Evolutionary conservation across 371 early-diverging fungal species (phyloP), one percentile per base, ranked within the genome.

Genomic region (Mucor lusitanicus): DNA sequence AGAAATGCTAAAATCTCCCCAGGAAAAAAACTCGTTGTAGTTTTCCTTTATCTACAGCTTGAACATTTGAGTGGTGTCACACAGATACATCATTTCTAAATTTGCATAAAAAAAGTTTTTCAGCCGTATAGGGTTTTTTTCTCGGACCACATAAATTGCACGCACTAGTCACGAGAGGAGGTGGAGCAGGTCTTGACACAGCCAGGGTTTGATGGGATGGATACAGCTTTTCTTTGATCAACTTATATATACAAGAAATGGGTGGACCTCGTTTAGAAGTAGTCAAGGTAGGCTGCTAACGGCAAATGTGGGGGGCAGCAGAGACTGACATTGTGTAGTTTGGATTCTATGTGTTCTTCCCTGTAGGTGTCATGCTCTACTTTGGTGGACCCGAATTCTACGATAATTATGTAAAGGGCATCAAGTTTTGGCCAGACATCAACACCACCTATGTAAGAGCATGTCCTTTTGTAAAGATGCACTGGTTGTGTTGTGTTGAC

Each of bases 341-440:
- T 76, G 85, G 85, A 25, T 65, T 85, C 17, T 85, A 85, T 75
- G 81, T 85, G 3, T 83, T 85, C 39, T 85, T 81, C 61, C 85
- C 85, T 30, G 79, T 85, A 27, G 83, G 80, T 7, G 68, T 75
- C 35, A 85, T 85, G 85, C 67, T 81, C 17, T 85, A 85, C 53
- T 85, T 85, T 75, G 85, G 85, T 59, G 85, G 83, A 39, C 85
- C 85, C 56, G 77, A 73, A 21, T 85, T 83, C 56, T 85, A 80
- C 67, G 79, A 85, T 39, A 75, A 61, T 12, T 77, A 81, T 65
- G 85, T 85, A 33, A 78, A 83, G 37, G 76, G 77, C 12, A 80
- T 84, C 69, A 78, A 76, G 63, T 84, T 84, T 55, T 84, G 84
- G 84, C 84, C 84, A 28, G 79, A 81, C 28, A 78, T 78, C 35